Percentiles rank a stretch among this genome's conserved stretches.
These are phyloP conservation scores for Phytophthora aleatoria DNA, from an alignment of 352 stramenopile genomes.

Conservation along the genomic window DNA sequence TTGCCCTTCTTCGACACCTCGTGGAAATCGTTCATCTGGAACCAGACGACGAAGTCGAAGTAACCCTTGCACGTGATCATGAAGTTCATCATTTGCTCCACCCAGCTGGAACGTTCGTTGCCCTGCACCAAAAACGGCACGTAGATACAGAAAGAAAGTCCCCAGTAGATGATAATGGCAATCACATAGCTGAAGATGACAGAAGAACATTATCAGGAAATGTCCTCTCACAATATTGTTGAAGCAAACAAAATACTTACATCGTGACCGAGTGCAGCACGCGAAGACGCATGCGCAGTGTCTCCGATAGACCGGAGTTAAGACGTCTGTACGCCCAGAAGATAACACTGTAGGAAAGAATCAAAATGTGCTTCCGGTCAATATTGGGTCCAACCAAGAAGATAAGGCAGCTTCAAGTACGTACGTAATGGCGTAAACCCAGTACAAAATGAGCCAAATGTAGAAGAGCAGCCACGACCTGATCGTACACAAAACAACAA, in stretches of 20 bases:
- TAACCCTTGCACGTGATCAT: conserved; percentile 92
- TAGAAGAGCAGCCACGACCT: conserved; percentile 89
- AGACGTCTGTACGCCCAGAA: conserved; percentile 85
- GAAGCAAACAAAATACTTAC: conserved; percentile 40
- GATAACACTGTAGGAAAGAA: conserved; percentile 54
- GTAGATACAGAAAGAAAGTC: conserved; percentile 84
- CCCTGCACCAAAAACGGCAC: conserved; percentile 83
- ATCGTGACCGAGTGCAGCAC: conserved; percentile 89
- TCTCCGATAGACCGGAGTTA: conserved; percentile 84
- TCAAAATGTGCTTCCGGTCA: conserved; percentile 10
- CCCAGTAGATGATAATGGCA: conserved; percentile 92
- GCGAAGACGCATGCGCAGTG: conserved; percentile 81
- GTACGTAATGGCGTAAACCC: conserved; percentile 82
- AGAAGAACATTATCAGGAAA: neutral
- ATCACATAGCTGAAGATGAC: conserved; percentile 72
- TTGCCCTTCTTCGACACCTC: conserved; percentile 45
- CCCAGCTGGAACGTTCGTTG: conserved; percentile 44
- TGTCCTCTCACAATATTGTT: conserved; percentile 1
- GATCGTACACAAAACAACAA: conserved; percentile 5
- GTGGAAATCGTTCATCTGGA: conserved; percentile 89
- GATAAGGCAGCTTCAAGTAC: conserved; percentile 8
- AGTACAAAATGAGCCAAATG: conserved; percentile 88
- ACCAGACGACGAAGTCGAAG: conserved; percentile 90
- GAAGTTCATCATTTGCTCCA: conserved; percentile 88
- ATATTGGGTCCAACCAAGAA: neutral